Conservation (phyloP, 257 asterid genomes). For the Thymus mandschuricus region DNA sequence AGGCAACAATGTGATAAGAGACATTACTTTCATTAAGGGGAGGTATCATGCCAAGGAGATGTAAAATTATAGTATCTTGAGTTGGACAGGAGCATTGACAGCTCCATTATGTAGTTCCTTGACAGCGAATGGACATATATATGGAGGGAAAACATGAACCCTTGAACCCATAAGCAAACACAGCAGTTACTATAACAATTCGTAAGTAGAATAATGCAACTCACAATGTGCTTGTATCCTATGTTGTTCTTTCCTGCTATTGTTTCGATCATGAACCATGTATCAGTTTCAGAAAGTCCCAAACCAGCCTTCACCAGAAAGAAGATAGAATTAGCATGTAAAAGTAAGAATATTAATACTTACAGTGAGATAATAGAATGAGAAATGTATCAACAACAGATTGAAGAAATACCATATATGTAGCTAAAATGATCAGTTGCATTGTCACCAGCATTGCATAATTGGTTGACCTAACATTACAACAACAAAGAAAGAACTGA, state of each 20-base stretch:
- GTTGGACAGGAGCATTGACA: neutral
- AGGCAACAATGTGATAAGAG: no score
- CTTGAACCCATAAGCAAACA: slow-evolving; percentile 12
- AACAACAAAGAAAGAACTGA: slow-evolving; percentile 26
- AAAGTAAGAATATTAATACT: neutral
- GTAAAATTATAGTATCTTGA: neutral
- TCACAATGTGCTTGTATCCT: slow-evolving; percentile 89
- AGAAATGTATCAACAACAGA: slow-evolving; percentile 22
- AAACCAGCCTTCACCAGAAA: slow-evolving; percentile 72
- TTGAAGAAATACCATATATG: slow-evolving; percentile 70
- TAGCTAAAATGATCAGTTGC: slow-evolving; percentile 77
- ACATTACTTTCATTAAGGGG: no score
- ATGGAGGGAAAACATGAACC: neutral
- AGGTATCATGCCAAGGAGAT: neutral
- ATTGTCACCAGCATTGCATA: slow-evolving; percentile 84
- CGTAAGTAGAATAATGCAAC: slow-evolving; percentile 33
- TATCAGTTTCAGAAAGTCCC: slow-evolving; percentile 88
- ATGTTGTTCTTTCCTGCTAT: slow-evolving; percentile 91
- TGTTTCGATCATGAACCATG: slow-evolving; percentile 92
- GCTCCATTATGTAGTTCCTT: neutral
- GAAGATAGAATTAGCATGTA: slow-evolving; percentile 31
- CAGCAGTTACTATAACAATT: slow-evolving; percentile 16
- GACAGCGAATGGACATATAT: slow-evolving; percentile 1
- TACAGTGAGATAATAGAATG: slow-evolving; percentile 14
- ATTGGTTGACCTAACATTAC: slow-evolving; percentile 76